Evolutionary conservation across 441 rosid genomes (phyloP), one percentile per base, ranked within the genome.

Genomic region (Breynia disticha): DNA sequence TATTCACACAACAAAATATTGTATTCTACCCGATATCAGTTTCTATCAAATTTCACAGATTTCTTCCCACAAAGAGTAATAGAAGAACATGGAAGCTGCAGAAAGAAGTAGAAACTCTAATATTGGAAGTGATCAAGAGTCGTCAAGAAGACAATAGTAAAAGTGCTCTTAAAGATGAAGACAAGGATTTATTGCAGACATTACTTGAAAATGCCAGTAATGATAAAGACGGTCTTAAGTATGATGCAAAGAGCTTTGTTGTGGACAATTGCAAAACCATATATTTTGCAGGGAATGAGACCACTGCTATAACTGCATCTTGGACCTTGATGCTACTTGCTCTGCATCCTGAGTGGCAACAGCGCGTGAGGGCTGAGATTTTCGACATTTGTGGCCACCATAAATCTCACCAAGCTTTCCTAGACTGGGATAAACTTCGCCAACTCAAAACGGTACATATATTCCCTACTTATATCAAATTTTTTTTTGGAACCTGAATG

Each of bases 221-320:
- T 7, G 17, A 8, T 20, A 22, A 55, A 19, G 19, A 16, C 18
- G 9, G 17, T 11, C 54, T 28, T 9, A 3, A 28, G 8, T 28
- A 45, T 16, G n/a, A 42, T 1, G 19, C 48, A 0, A 46, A 63
- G 12, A 48, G 61, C 1, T 63, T 62, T 17, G 21, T 75, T 2
- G 56, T 65, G 12, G 79, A 75, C 58, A 75, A 57, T 9, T 71
- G 76, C 74, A 68, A 68, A 57, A 71, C 65, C 55, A 71, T 75
- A 4, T 66, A 68, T 53, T 54, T 68, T 6, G 76, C 74, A 4
- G 76, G 79, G 17, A 57, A 68, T 3, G 76, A 65, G 57, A 63
- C 72, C 14, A 63, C 68, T 3, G 67, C 67, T 10, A 50, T 61
- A 1, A 18, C 72, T 7, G 61, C 62, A 19, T 55, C 79, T 3